A percentile compares a stretch with the other conserved stretches of the same genome.
Conservation (phyloP, 139 green algal genomes). For the Chlorella sp. region DNA sequence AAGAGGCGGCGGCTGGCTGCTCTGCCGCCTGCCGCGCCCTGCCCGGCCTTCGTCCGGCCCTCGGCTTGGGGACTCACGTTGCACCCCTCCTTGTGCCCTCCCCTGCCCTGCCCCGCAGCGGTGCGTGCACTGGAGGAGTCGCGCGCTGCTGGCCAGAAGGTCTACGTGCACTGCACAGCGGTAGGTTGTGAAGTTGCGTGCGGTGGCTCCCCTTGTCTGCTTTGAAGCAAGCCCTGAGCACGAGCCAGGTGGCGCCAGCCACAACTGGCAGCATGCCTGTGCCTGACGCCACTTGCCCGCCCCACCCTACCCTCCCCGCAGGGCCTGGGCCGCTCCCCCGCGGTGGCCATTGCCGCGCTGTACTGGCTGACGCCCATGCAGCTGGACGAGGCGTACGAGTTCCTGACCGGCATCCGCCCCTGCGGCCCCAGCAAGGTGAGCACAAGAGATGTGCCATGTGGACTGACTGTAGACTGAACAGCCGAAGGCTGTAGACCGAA, state of each 20-base stretch:
- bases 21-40: background rate
- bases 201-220: too few species aligned
- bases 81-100: background rate
- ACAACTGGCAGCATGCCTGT: too few species aligned
- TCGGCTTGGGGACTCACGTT: too few species aligned
- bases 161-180: conserved; percentile 38
- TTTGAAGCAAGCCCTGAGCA: too few species aligned
- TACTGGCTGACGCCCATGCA: conserved; percentile 65
- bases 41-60: too few species aligned
- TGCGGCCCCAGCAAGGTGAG: conserved; percentile 75
- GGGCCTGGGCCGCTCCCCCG: conserved; percentile 30
- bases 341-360: conserved; percentile 23
- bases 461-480: too few species aligned
- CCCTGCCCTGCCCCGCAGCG: background rate
- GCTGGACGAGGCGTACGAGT: conserved; percentile 75
- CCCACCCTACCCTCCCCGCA: too few species aligned
- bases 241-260: too few species aligned
- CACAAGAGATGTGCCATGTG: background rate
- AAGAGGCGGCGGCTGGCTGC: background rate
- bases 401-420: conserved; percentile 77
- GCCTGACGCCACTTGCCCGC: too few species aligned
- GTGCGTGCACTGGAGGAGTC: conserved; percentile 32
- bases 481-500: too few species aligned
- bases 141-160: conserved; percentile 48
- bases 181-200: too few species aligned